Conservation (phyloP, 1,284 basidiomycete genomes). For the Cutaneotrichosporon cavernicola region DNA sequence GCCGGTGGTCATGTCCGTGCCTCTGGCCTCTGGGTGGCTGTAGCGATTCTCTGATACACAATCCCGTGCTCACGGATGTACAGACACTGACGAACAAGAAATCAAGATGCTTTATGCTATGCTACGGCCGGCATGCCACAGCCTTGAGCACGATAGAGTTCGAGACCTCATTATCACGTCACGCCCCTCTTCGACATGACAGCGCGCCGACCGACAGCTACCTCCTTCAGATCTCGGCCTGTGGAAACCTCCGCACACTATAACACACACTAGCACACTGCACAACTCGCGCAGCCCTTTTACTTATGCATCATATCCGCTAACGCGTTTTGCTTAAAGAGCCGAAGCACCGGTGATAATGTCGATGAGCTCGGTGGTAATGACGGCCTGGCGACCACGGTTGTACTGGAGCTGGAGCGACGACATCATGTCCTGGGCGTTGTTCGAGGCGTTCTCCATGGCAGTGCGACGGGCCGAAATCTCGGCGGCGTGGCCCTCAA, state of each 20-base stretch:
- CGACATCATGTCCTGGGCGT: slow-evolving; percentile 88
- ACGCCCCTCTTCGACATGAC: too few species aligned
- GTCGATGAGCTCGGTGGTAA: slow-evolving; percentile 53
- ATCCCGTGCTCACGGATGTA: too few species aligned
- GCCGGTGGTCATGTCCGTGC: not conserved
- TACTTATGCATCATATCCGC: slow-evolving; percentile 24
- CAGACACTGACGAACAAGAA: too few species aligned
- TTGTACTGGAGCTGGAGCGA: slow-evolving; percentile 91
- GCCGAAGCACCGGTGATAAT: slow-evolving; percentile 34
- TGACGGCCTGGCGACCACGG: slow-evolving; percentile 97
- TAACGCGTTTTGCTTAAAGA: slow-evolving; percentile 23
- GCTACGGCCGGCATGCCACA: too few species aligned
- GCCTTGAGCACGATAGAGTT: too few species aligned
- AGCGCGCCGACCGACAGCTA: too few species aligned
- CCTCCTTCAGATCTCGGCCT: too few species aligned
- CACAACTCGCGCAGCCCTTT: slow-evolving; percentile 9
- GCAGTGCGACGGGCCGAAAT: slow-evolving; percentile 77
- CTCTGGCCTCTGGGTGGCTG: not conserved
- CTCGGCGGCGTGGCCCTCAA: slow-evolving; percentile 95
- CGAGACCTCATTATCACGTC: too few species aligned
- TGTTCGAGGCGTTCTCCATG: slow-evolving; percentile 99
- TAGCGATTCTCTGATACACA: too few species aligned
- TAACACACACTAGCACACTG: not conserved
- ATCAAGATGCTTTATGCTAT: too few species aligned
- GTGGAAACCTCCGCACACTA: not conserved